Evolutionary conservation across 306 rosid genomes (phyloP).

Genomic region (Gleditsia sinensis): DNA sequence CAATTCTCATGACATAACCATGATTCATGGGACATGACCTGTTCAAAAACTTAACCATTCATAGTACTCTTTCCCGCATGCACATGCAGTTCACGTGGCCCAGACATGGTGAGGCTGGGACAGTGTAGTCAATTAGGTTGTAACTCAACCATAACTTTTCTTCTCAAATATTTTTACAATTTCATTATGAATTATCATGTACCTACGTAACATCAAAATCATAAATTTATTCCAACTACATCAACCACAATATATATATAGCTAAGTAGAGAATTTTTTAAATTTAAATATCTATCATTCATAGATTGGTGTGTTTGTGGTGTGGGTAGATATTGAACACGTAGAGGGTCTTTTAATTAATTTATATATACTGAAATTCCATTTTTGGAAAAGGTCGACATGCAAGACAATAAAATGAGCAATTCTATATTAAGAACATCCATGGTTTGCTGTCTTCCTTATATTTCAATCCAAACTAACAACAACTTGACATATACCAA

Average conservation of each 20-base stretch:
- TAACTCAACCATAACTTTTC: constrained; percentile 11
- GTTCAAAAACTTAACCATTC: constrained; percentile 32
- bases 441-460: constrained; percentile 15
- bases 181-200: not conserved
- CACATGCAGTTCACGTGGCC: constrained; percentile 74
- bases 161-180: not conserved
- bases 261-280: too few species aligned
- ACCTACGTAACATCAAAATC: not conserved
- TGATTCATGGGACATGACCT: constrained; percentile 43
- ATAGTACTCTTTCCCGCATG: constrained; percentile 32
- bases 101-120: constrained; percentile 67
- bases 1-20: constrained; percentile 36
- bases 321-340: not conserved
- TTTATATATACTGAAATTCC: not conserved
- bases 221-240: not conserved
- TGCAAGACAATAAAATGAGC: too few species aligned
- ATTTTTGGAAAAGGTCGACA: not conserved
- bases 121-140: constrained; percentile 32
- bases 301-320: not conserved
- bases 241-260: too few species aligned
- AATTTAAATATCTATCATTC: not conserved
- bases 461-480: not conserved
- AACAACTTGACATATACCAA: not conserved
- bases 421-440: not conserved
- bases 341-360: not conserved